These are phyloP conservation scores for Pyrenula aspistea DNA, from an alignment of 495 filamentous ascomycete genomes.

Conservation along the genomic window DNA sequence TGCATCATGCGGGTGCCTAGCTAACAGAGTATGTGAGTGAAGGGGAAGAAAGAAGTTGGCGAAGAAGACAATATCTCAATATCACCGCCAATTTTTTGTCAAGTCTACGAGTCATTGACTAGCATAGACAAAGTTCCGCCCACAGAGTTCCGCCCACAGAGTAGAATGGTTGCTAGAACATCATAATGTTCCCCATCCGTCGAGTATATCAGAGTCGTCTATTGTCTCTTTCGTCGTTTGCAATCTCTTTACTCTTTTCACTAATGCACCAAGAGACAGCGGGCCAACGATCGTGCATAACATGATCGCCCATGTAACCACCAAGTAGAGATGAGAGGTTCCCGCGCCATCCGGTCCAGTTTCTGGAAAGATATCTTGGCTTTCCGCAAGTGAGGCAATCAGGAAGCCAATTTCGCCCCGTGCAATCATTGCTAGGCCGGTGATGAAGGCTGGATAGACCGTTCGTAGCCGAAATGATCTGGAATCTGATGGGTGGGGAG, in stretches of 20 bases:
- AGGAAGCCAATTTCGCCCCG: conserved; percentile 72
- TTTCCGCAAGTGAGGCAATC: conserved; percentile 57
- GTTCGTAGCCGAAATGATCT: background rate
- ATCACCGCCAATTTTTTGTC: background rate
- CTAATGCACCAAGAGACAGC: conserved; percentile 40
- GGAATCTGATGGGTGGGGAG: background rate
- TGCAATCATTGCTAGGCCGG: conserved; percentile 57
- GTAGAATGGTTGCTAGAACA: background rate
- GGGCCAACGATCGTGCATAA: conserved; percentile 65
- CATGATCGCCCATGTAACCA: conserved; percentile 64
- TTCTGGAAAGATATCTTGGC: conserved; percentile 44
- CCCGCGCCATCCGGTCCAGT: background rate
- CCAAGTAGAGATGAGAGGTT: conserved; percentile 35
- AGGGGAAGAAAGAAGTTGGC: no score
- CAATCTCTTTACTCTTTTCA: background rate
- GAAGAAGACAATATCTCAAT: background rate
- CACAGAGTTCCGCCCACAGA: background rate
- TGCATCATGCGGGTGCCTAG: no score
- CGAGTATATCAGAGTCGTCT: background rate
- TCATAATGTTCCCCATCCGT: background rate
- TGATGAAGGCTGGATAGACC: conserved; percentile 44
- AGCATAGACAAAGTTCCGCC: background rate
- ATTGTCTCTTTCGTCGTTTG: background rate
- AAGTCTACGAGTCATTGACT: background rate
- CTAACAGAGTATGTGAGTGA: no score